Conservation (phyloP, 2,329 filamentous ascomycete species). For the Immersiporthe knoxdaviesiana region DNA sequence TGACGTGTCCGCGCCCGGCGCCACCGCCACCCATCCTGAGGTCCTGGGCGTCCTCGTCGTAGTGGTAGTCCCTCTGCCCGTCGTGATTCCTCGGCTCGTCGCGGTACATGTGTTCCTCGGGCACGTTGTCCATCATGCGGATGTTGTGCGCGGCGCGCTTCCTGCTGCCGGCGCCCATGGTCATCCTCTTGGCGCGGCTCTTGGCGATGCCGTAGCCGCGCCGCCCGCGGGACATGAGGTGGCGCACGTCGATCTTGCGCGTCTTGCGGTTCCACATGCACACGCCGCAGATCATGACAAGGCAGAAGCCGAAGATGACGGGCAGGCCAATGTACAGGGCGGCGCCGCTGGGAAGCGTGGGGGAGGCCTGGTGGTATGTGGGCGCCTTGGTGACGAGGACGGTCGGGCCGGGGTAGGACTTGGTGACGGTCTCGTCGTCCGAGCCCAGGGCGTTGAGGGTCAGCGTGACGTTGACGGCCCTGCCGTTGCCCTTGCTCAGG, state of each 20-base stretch:
- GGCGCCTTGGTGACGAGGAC: constrained; percentile 46
- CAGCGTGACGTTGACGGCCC: constrained; percentile 53
- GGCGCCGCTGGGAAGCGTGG: constrained; percentile 41
- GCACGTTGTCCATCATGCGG: constrained; percentile 46
- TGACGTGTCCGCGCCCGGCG: constrained; percentile 30
- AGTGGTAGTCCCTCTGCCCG: constrained; percentile 34
- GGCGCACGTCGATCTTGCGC: constrained; percentile 55
- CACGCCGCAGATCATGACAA: constrained; percentile 56
- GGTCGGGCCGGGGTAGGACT: constrained; percentile 41
- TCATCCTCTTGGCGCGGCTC: constrained; percentile 41
- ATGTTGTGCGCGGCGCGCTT: constrained; percentile 43
- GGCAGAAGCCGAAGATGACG: constrained; percentile 50
- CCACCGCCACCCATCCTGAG: constrained; percentile 13
- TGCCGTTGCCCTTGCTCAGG: constrained; percentile 38
- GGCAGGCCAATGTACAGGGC: constrained; percentile 59
- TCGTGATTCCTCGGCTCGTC: constrained; percentile 19
- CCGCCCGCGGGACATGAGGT: constrained; percentile 51
- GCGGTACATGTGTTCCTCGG: constrained; percentile 35
- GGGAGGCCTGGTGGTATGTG: constrained; percentile 38
- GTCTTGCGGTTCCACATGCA: constrained; percentile 58
- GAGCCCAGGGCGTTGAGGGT: constrained; percentile 45
- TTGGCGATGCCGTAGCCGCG: constrained; percentile 49
- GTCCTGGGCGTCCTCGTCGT: constrained; percentile 37
- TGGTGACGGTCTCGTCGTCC: constrained; percentile 34
- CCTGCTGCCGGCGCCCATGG: constrained; percentile 37